Evolutionary conservation across 208 protist species (phyloP).

Genomic region (Naegleria gruberi): DNA sequence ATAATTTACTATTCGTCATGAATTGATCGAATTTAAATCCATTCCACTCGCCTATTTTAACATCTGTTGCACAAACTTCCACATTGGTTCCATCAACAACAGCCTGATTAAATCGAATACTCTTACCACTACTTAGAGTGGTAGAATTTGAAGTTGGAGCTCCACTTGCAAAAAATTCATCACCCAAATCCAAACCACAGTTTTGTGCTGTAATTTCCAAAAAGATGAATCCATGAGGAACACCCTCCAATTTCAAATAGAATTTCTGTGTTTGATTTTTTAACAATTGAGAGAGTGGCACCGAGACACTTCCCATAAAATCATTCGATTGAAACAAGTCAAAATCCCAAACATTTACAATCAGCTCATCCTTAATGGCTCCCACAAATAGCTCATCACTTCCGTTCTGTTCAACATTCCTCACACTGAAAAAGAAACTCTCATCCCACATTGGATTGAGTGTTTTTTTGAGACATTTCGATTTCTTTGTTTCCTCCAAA

Average conservation of each 20-base stretch:
- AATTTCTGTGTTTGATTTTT: not conserved
- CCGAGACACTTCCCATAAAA: not conserved
- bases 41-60: too few species aligned
- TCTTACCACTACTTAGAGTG: too few species aligned
- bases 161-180: not conserved
- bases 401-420: not conserved
- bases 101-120: too few species aligned
- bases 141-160: too few species aligned
- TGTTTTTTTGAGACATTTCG: not conserved
- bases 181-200: not conserved
- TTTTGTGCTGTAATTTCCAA: not conserved
- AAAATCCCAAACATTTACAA: not conserved
- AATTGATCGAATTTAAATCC: too few species aligned
- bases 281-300: not conserved
- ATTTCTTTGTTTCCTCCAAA: not conserved
- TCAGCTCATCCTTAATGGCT: not conserved
- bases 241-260: not conserved
- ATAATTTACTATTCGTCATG: too few species aligned
- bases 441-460: not conserved
- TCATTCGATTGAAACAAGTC: not conserved
- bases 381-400: not conserved
- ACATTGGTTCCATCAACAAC: too few species aligned
- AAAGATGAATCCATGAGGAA: not conserved
- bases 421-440: not conserved
- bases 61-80: too few species aligned